A percentile compares a stretch with the other conserved stretches of the same genome.
Conservation (phyloP, 192 early-diverging fungal genomes). For the Oehlia diaphana region DNA sequence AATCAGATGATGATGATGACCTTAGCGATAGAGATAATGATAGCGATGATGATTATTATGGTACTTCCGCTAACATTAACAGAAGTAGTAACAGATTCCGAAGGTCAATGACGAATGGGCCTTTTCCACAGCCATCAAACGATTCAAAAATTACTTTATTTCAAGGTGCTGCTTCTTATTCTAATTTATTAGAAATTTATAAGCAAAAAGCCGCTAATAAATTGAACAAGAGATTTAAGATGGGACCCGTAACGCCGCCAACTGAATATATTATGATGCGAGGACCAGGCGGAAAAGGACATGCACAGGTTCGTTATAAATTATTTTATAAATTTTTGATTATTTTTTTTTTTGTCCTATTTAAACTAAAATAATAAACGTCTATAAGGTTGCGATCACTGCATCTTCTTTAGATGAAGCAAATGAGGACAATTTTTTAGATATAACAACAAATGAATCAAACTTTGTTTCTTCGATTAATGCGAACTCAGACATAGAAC, state of each 20-base stretch:
- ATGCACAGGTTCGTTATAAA: constrained; percentile 71
- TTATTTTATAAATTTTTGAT: not conserved
- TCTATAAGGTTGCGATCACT: constrained; percentile 55
- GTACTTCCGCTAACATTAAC: not conserved
- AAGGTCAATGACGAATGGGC: constrained; percentile 27
- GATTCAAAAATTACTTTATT: constrained; percentile 76
- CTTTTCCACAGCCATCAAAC: constrained; percentile 30
- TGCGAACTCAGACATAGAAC: not conserved
- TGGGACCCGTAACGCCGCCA: constrained; percentile 64
- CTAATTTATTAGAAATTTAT: constrained; percentile 81
- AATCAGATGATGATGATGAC: constrained; percentile 26
- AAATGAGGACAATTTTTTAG: constrained; percentile 7
- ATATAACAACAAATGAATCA: constrained; percentile 2
- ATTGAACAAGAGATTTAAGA: constrained; percentile 62
- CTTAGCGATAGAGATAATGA: constrained; percentile 7
- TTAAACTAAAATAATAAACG: not conserved
- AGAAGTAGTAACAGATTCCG: not conserved
- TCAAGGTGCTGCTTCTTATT: constrained; percentile 89
- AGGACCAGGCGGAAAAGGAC: constrained; percentile 85
- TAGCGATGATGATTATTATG: constrained; percentile 27
- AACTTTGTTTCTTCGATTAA: constrained; percentile 5
- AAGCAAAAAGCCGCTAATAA: constrained; percentile 70
- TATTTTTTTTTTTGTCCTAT: not conserved
- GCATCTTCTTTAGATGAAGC: constrained; percentile 43
- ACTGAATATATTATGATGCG: constrained; percentile 96